A percentile compares a stretch with the other conserved stretches of the same genome.
phyloP scores from a whole-genome alignment of 208 protist species.

The Leptomonas pyrrhocoris region DNA sequence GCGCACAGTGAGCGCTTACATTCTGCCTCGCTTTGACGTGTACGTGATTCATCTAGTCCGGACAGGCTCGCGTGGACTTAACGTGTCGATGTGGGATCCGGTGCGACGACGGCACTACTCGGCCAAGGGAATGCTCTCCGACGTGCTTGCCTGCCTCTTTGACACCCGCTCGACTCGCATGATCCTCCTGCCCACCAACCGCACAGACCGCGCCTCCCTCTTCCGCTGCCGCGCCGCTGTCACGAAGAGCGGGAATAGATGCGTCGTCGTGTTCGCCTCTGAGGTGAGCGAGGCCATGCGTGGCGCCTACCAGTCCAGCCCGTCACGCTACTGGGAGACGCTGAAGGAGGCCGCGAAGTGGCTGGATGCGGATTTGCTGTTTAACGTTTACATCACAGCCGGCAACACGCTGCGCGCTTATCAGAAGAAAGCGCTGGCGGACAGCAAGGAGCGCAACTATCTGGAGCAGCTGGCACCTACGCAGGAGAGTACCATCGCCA shows the following conservation, averaged over 20 bases:
- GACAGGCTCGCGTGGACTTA: slow-evolving; percentile 70
- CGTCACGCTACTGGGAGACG: slow-evolving; percentile 62
- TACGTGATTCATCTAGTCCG: slow-evolving; percentile 87
- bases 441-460: slow-evolving; percentile 16
- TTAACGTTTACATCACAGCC: slow-evolving; percentile 50
- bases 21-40: slow-evolving; percentile 65
- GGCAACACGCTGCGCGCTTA: slow-evolving; percentile 59
- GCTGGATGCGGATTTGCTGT: slow-evolving; percentile 69
- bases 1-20: slow-evolving; percentile 41
- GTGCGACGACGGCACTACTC: slow-evolving; percentile 50
- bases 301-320: slow-evolving; percentile 72
- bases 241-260: slow-evolving; percentile 53
- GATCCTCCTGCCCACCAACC: slow-evolving; percentile 86
- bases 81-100: slow-evolving; percentile 70
- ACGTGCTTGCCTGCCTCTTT: slow-evolving; percentile 77
- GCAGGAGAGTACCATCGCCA: slow-evolving; percentile 19
- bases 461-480: slow-evolving; percentile 10
- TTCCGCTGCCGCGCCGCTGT: slow-evolving; percentile 80
- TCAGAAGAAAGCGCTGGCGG: slow-evolving; percentile 38
- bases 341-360: slow-evolving; percentile 50
- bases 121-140: slow-evolving; percentile 86
- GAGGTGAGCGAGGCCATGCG: slow-evolving; percentile 66
- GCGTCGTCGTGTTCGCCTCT: slow-evolving; percentile 74
- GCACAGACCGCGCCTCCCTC: slow-evolving; percentile 79
- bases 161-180: slow-evolving; percentile 53